phyloP scores from a whole-genome alignment of 2,329 filamentous ascomycete species.

The Colletotrichum truncatum region DNA sequence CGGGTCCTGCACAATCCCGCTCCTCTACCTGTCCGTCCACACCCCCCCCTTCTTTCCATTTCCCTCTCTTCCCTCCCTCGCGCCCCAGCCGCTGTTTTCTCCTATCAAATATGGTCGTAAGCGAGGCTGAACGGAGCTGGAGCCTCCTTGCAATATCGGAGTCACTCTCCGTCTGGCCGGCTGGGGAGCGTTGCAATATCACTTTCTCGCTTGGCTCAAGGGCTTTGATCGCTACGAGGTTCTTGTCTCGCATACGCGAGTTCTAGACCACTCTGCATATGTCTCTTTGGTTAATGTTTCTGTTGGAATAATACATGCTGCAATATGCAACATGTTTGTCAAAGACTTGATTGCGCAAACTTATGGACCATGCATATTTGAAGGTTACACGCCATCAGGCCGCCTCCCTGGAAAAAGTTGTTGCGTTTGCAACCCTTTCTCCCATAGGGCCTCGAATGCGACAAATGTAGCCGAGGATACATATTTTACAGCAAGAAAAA shows the following conservation, averaged over 20 bases:
- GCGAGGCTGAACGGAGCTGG: neutral
- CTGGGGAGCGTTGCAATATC: neutral
- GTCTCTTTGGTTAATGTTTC: neutral
- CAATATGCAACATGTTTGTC: neutral
- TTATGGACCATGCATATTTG: slow-evolving; percentile 1
- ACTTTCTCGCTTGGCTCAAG: neutral
- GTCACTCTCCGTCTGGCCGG: neutral
- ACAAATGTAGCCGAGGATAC: slow-evolving; percentile 1
- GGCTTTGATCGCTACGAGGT: neutral
- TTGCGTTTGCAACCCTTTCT: neutral
- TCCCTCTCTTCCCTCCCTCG: neutral
- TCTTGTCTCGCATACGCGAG: slow-evolving; percentile 2
- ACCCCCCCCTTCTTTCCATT: neutral
- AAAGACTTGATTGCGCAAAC: slow-evolving; percentile 11
- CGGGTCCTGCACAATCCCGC: slow-evolving; percentile 1
- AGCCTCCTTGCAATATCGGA: neutral
- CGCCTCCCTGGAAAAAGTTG: too few relatives aligned
- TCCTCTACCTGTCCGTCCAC: neutral
- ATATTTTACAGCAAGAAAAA: neutral
- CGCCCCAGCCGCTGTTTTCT: neutral
- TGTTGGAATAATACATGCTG: neutral
- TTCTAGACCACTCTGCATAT: slow-evolving; percentile 1
- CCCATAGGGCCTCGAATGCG: neutral
- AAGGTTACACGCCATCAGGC: neutral
- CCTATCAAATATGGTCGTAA: neutral